A percentile compares a stretch with the other conserved stretches of the same genome.
Evolutionary conservation across 2,329 filamentous ascomycete genomes (phyloP).

Genomic region (Xylariaceae sp.): DNA sequence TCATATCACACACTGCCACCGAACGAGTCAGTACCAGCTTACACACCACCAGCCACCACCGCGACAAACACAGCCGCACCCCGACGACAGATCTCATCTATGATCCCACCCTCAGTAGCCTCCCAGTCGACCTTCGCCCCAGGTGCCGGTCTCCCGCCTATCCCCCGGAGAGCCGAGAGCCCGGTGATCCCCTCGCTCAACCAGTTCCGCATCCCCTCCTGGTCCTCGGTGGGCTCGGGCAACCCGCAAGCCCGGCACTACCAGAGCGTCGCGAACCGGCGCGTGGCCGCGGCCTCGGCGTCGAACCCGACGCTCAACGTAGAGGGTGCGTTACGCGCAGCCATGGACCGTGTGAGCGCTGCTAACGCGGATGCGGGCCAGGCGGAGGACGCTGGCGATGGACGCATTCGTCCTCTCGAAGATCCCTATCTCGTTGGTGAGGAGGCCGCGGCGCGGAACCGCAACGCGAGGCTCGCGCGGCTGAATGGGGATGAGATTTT

Average conservation of each 20-base stretch:
- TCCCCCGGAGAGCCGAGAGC: conserved; percentile 38
- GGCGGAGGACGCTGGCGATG: conserved; percentile 14
- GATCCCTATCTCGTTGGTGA: conserved; percentile 67
- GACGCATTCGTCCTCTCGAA: conserved; percentile 51
- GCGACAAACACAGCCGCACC: conserved; percentile 8
- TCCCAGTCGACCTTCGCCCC: conserved; percentile 23
- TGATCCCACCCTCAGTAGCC: conserved; percentile 30
- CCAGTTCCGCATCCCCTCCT: conserved; percentile 55
- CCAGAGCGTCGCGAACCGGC: conserved; percentile 59
- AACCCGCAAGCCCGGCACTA: conserved; percentile 58
- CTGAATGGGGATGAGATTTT: conserved; percentile 54
- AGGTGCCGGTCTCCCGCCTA: conserved; percentile 47
- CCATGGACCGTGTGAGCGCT: conserved; percentile 22
- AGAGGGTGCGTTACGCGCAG: conserved; percentile 25
- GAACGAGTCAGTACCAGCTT: conserved; percentile 49
- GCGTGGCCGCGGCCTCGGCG: conserved; percentile 43
- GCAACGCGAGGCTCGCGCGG: conserved; percentile 53
- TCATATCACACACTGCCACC: conserved; percentile 54
- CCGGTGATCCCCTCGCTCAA: conserved; percentile 38
- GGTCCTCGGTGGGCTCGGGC: conserved; percentile 46
- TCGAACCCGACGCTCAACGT: conserved; percentile 13
- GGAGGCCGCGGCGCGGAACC: conserved; percentile 55
- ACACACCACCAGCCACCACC: conserved; percentile 36
- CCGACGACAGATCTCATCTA: conserved; percentile 19
- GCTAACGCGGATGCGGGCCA: conserved; percentile 14